Base-by-base conservation (phyloP, 2,329 filamentous ascomycete species). In the Fonsecaea pedrosoi region DNA sequence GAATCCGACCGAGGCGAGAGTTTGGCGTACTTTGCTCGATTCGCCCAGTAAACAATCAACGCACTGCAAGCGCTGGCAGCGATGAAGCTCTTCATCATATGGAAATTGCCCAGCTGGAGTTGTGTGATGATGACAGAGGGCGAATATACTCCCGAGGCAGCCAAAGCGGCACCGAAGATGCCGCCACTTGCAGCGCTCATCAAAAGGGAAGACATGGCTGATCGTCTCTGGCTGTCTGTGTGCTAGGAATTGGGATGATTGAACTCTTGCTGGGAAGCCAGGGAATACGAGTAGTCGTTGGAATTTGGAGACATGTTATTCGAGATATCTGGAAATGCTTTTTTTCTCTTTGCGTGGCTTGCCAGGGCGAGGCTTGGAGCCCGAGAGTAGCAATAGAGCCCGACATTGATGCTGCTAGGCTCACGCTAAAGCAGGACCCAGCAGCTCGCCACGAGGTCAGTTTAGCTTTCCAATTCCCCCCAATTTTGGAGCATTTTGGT, bases 31-130 rank as follows among this genome's bases (percentile, higher is more conserved):
- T 79, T 79, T 1, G 82, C 73, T 4, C 75, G 76, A 56, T 85
- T 82, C 10, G 82, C 77, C 15, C 83, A 38, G 38, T 82, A 61
- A 35, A 65, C 38, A 53, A 79, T 86, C 75, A 81, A 89, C 86
- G 85, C 84, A 77, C 86, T 89, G 71, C 81, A 83, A 32, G 85
- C 87, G 9, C 86, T 86, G 3, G 88, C 89, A 1, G 85, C 82
- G 3, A 90, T 77, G 72, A 91, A 90, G 9, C 83, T 82, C 76
- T 89, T 84, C 35, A 89, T 74, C 88, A 91, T 90, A 74, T 88
- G 87, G 77, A 85, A 90, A 73, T 89, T 84, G 56, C 83, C 77
- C 54, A 90, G 79, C 30, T 80, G 82, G 78, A 91, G 83, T 78
- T 91, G 89, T 8, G 81, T 78, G 64, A 86, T 76, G 71, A 91